These are phyloP conservation scores for Allium cepa DNA, from an alignment of 106 monocot genomes.

Conservation along the genomic window DNA sequence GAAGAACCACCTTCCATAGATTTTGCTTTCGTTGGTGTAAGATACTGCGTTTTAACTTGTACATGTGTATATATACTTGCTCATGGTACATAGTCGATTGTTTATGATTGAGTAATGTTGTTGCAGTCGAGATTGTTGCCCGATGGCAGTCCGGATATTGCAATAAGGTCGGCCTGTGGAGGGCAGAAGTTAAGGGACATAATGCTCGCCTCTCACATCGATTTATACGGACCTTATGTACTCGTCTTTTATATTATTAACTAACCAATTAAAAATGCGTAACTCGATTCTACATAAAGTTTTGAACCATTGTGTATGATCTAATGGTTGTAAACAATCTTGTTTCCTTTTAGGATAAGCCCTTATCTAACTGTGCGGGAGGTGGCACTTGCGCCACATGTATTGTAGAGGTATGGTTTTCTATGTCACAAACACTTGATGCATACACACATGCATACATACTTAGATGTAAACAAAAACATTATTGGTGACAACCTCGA, in stretches of 20 bases:
- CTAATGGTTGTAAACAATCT: no score
- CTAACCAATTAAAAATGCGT: no score
- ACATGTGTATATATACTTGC: no score
- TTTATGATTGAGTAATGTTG: neutral
- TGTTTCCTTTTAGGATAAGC: slow-evolving; percentile 23
- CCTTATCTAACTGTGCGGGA: slow-evolving; percentile 66
- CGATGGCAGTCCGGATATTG: slow-evolving; percentile 77
- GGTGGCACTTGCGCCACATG: slow-evolving; percentile 79
- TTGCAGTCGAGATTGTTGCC: slow-evolving; percentile 68
- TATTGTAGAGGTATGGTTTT: slow-evolving; percentile 58
- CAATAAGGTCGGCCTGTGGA: slow-evolving; percentile 53
- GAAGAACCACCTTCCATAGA: slow-evolving; percentile 58
- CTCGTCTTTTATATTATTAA: no score
- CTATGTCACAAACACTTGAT: no score
- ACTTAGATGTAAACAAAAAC: no score
- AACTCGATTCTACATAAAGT: no score
- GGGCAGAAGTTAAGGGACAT: slow-evolving; percentile 89
- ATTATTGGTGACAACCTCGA: neutral
- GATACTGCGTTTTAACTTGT: slow-evolving; percentile 3
- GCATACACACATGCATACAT: no score
- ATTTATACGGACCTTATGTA: slow-evolving; percentile 93
- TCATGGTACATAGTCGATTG: neutral
- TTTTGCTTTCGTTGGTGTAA: slow-evolving; percentile 77
- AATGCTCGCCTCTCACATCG: slow-evolving; percentile 82
- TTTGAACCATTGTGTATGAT: no score